Conservation (phyloP, 805 yeast genomes). For the Yarrowia porcina region DNA sequence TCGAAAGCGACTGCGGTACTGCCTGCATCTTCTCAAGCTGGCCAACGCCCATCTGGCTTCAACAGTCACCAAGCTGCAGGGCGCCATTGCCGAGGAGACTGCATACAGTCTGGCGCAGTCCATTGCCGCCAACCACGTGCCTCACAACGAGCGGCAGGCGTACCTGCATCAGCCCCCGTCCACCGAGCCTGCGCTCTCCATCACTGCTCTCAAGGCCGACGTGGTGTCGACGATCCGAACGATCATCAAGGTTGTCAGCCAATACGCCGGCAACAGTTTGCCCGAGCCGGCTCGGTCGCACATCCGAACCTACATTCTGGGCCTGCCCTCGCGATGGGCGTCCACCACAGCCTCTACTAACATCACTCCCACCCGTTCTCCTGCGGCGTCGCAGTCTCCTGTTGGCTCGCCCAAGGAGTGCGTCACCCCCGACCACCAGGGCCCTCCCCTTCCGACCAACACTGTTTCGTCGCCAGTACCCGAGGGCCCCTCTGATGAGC, state of each 20-base stretch:
- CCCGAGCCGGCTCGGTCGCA: constrained; percentile 77
- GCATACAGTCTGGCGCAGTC: constrained; percentile 32
- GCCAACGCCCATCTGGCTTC: constrained; percentile 75
- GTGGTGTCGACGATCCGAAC: constrained; percentile 86
- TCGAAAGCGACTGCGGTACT: constrained; percentile 68
- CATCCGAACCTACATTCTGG: constrained; percentile 73
- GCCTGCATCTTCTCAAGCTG: constrained; percentile 71
- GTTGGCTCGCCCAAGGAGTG: constrained; percentile 3
- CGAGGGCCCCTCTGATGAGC: constrained; percentile 19
- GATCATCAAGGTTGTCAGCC: constrained; percentile 79
- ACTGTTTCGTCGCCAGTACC: constrained; percentile 11
- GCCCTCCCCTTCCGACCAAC: constrained; percentile 23
- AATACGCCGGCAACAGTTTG: constrained; percentile 70
- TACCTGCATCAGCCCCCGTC: constrained; percentile 25
- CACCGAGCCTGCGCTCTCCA: constrained; percentile 30
- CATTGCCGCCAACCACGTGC: constrained; percentile 33
- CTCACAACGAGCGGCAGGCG: constrained; percentile 39
- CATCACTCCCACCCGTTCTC: constrained; percentile 16
- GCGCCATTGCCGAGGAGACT: constrained; percentile 45
- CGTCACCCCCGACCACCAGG: constrained; percentile 22
- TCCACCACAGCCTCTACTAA: constrained; percentile 24
- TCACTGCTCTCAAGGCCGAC: constrained; percentile 60
- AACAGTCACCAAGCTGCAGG: constrained; percentile 62
- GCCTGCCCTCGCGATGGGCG: constrained; percentile 74
- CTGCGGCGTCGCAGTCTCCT: constrained; percentile 8